phyloP scores from a whole-genome alignment of 306 rosid species.

The Casuarina glauca region DNA sequence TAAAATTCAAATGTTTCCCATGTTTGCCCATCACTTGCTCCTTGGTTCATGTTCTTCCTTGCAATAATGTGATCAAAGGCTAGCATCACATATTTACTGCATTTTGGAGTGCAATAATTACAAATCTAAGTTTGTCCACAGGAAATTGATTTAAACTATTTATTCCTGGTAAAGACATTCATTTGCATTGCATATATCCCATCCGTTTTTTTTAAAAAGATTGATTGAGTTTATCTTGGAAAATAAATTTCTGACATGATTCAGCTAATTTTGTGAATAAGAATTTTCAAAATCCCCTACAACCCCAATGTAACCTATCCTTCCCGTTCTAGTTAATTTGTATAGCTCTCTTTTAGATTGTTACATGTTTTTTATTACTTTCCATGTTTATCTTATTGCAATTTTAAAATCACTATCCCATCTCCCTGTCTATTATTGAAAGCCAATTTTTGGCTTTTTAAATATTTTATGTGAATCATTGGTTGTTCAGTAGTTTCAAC shows the following conservation, averaged over 20 bases:
- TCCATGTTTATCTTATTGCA: not conserved
- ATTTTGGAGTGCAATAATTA: not conserved
- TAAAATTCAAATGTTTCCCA: too few relatives aligned
- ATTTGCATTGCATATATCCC: not conserved
- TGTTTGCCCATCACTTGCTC: not conserved
- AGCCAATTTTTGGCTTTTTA: not conserved
- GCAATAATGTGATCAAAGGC: not conserved
- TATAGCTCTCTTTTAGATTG: not conserved
- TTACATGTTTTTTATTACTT: not conserved
- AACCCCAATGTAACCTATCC: not conserved
- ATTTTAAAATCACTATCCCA: not conserved
- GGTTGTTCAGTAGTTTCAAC: not conserved
- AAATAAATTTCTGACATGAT: not conserved
- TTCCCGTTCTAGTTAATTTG: too few relatives aligned
- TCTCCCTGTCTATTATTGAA: not conserved
- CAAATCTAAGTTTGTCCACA: not conserved
- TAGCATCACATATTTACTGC: not conserved
- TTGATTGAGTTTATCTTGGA: not conserved
- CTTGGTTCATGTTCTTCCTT: not conserved
- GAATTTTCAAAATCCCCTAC: not conserved
- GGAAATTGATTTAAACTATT: not conserved
- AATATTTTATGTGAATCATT: not conserved
- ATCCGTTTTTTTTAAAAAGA: not conserved
- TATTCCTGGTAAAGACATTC: not conserved
- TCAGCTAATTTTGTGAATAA: not conserved